Percentiles rank a stretch among this genome's conserved stretches.
phyloP scores from a whole-genome alignment of 1,139 yeast species.

The Yamadazyma sp. region DNA sequence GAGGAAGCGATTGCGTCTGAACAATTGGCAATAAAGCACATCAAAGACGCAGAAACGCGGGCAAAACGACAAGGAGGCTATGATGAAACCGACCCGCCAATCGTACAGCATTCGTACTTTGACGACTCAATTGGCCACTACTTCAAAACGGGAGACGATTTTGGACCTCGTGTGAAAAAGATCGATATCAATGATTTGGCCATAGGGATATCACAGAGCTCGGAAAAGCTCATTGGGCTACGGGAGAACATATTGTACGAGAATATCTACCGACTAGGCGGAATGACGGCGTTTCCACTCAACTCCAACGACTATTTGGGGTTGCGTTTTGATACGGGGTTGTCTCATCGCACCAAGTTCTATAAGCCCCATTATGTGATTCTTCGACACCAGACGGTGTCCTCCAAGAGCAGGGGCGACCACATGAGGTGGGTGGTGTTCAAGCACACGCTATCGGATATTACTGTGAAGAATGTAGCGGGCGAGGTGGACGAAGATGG shows the following conservation, averaged over 20 bases:
- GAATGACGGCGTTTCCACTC: slow-evolving; percentile 43
- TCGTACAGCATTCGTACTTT: slow-evolving; percentile 28
- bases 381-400: slow-evolving; percentile 20
- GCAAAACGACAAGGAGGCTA: slow-evolving; percentile 7
- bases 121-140: slow-evolving; percentile 29
- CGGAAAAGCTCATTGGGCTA: slow-evolving; percentile 20
- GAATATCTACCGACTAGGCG: slow-evolving; percentile 37
- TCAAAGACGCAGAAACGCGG: slow-evolving; percentile 1
- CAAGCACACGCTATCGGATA: slow-evolving; percentile 37
- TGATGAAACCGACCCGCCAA: slow-evolving; percentile 13
- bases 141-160: slow-evolving; percentile 16
- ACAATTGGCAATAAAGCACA: not conserved
- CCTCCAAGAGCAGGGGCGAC: slow-evolving; percentile 7
- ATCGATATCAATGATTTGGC: slow-evolving; percentile 11
- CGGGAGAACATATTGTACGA: slow-evolving; percentile 37
- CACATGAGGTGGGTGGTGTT: slow-evolving; percentile 27
- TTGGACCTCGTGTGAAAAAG: slow-evolving; percentile 5
- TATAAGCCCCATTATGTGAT: slow-evolving; percentile 40
- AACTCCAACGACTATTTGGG: slow-evolving; percentile 34
- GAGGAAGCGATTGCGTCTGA: slow-evolving; percentile 7
- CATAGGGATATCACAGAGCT: slow-evolving; percentile 11
- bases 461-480: slow-evolving; percentile 4
- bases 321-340: slow-evolving; percentile 36
- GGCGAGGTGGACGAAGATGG: slow-evolving; percentile 6
- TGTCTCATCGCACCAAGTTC: slow-evolving; percentile 20